A percentile compares a stretch with the other conserved stretches of the same genome.
These are phyloP conservation scores for Mortierella antarctica DNA, from an alignment of 192 early-diverging fungal genomes.

Conservation along the genomic window DNA sequence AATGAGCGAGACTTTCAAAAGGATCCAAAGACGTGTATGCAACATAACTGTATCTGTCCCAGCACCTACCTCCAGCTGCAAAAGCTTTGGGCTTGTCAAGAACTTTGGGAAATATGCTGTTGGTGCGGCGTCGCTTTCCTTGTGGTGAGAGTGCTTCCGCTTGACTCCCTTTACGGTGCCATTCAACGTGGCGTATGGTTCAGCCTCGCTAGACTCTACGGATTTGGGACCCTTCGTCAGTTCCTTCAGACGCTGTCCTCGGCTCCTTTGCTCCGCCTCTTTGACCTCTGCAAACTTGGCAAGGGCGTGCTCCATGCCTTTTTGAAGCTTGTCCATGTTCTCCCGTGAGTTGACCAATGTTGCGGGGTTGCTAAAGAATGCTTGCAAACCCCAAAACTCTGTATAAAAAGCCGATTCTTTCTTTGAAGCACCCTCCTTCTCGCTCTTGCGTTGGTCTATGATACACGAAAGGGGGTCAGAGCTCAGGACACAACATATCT, in stretches of 20 bases:
- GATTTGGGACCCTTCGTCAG: no score
- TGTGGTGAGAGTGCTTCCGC: slow-evolving; percentile 9
- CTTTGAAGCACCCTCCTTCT: not conserved
- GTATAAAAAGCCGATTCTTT: slow-evolving; percentile 63
- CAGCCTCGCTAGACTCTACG: no score
- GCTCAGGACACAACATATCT: not conserved
- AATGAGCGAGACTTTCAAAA: not conserved
- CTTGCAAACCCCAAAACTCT: slow-evolving; percentile 84
- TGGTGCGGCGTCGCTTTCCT: not conserved
- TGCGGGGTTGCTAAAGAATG: slow-evolving; percentile 78
- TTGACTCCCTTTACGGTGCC: not conserved
- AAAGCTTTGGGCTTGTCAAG: slow-evolving; percentile 74
- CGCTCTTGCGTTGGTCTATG: slow-evolving; percentile 4
- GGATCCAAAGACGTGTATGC: not conserved
- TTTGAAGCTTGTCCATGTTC: slow-evolving; percentile 28
- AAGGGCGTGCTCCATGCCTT: slow-evolving; percentile 49
- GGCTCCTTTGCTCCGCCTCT: slow-evolving; percentile 24
- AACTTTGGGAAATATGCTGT: slow-evolving; percentile 75
- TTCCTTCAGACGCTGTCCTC: slow-evolving; percentile 14
- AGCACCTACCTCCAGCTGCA: slow-evolving; percentile 74
- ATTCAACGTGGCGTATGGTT: no score
- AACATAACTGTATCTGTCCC: not conserved
- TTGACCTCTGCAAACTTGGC: slow-evolving; percentile 43
- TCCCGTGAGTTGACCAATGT: slow-evolving; percentile 50
- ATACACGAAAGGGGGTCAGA: not conserved